Conservation (phyloP, 306 rosid genomes). For the Acacia acuminata region DNA sequence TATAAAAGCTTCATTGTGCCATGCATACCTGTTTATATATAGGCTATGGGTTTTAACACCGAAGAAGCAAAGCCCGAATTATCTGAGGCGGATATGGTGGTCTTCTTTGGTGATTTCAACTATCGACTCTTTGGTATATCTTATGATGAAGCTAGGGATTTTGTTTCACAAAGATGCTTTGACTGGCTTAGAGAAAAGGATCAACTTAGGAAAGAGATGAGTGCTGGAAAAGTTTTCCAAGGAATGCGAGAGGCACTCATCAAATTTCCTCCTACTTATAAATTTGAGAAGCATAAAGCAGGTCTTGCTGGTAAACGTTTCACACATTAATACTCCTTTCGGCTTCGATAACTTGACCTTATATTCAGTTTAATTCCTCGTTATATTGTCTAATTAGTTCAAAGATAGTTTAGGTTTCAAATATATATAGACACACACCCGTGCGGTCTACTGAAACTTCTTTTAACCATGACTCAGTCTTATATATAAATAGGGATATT, state of each 20-base stretch:
- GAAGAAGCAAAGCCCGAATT: constrained; percentile 90
- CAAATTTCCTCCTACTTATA: constrained; percentile 77
- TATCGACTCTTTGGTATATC: constrained; percentile 62
- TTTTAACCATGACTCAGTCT: too few relatives aligned
- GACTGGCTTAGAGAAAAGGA: constrained; percentile 15
- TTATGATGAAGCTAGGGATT: constrained; percentile 15
- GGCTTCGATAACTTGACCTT: not conserved
- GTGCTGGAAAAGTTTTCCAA: constrained; percentile 92
- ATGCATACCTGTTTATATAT: not conserved
- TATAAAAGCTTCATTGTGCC: constrained; percentile 30
- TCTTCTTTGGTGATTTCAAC: constrained; percentile 93
- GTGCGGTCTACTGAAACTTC: not conserved
- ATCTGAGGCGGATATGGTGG: constrained; percentile 94
- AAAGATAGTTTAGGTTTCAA: not conserved
- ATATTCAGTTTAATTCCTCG: not conserved
- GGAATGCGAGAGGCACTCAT: constrained; percentile 97
- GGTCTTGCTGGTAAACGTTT: constrained; percentile 57
- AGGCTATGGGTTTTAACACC: constrained; percentile 51
- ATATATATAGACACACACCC: not conserved
- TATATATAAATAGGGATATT: too few relatives aligned
- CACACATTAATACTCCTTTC: not conserved
- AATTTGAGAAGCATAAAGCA: constrained; percentile 62
- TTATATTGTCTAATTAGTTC: not conserved
- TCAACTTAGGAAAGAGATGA: constrained; percentile 96
- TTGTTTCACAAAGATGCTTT: constrained; percentile 20